Percentiles rank a stretch among this genome's conserved stretches.
Conservation (phyloP, 306 rosid genomes). For the Cucumis melo region DNA sequence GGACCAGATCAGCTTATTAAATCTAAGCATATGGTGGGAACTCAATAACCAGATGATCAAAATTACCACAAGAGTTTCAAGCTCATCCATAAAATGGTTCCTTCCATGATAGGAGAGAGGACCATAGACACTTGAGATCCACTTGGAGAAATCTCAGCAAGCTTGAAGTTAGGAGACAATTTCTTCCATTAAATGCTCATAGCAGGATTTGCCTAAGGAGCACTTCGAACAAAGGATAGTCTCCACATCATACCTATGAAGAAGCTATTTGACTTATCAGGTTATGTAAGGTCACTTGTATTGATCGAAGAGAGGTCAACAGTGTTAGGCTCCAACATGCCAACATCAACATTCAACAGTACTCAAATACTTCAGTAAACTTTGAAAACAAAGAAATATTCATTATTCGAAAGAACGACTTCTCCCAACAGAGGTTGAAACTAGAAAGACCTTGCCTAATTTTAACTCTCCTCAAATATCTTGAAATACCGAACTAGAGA, state of each 20-base stretch:
- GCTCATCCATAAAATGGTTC: background rate
- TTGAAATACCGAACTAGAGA: background rate
- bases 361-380: background rate
- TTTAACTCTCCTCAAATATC: background rate
- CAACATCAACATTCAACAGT: background rate
- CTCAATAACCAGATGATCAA: background rate
- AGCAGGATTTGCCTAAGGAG: background rate
- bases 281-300: background rate
- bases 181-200: background rate
- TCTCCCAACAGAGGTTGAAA: background rate
- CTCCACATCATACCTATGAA: background rate
- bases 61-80: background rate
- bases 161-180: background rate
- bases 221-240: background rate
- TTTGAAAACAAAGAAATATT: background rate
- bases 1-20: background rate
- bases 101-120: background rate
- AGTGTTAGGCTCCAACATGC: background rate
- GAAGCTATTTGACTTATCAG: background rate
- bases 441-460: background rate
- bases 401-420: background rate
- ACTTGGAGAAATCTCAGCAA: background rate
- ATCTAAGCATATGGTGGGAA: background rate
- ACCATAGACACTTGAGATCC: background rate
- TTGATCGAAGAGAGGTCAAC: background rate